A percentile compares a stretch with the other conserved stretches of the same genome.
Evolutionary conservation across 495 filamentous ascomycete species (phyloP).

Genomic region (Aspergillus mulundensis): DNA sequence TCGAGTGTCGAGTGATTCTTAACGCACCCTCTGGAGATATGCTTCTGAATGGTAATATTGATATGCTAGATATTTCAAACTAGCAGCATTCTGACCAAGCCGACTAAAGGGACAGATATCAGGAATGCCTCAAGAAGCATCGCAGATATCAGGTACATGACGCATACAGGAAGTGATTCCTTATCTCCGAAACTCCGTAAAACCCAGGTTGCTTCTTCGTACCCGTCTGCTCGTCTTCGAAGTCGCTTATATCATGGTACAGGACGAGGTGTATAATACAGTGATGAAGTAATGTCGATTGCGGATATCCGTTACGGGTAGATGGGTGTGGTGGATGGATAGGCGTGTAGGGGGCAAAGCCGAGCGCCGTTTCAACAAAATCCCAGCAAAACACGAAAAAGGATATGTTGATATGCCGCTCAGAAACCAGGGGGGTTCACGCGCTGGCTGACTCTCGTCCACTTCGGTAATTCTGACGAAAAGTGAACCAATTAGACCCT

Average conservation of each 20-base stretch:
- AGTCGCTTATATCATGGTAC: too few species aligned
- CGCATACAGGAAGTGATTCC: constrained; percentile 21
- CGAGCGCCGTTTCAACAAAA: background rate
- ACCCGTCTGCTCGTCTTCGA: too few species aligned
- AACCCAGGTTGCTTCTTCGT: constrained; percentile 25
- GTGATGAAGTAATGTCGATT: constrained; percentile 9
- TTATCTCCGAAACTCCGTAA: constrained; percentile 39
- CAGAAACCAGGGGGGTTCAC: constrained; percentile 93
- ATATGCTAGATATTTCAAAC: too few species aligned
- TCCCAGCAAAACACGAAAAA: background rate
- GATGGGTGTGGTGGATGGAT: background rate
- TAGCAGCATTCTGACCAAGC: too few species aligned
- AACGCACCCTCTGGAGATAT: too few species aligned
- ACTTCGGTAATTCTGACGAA: constrained; percentile 80
- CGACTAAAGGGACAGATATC: too few species aligned
- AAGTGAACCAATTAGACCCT: background rate
- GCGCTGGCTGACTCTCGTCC: constrained; percentile 90
- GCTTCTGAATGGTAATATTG: too few species aligned
- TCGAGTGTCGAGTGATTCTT: too few species aligned
- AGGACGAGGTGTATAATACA: constrained; percentile 40
- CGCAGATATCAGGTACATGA: constrained; percentile 21
- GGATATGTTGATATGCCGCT: constrained; percentile 17
- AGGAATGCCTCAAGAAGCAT: too few species aligned
- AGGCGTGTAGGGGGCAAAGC: constrained; percentile 6
- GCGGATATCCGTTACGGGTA: background rate